Conservation (phyloP, 2,329 filamentous ascomycete genomes). For the Aspergillus sp. region DNA sequence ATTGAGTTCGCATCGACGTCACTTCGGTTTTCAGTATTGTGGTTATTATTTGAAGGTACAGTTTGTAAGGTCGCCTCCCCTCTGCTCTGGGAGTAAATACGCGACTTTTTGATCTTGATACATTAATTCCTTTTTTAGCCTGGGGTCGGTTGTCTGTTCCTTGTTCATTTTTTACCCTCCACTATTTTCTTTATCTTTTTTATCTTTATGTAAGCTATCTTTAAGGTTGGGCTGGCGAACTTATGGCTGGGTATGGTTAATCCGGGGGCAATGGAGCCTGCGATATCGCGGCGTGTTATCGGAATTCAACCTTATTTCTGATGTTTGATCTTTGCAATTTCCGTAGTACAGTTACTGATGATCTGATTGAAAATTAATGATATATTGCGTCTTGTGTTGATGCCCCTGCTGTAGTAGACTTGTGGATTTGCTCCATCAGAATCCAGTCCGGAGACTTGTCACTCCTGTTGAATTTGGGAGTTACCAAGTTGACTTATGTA, state of each 20-base stretch:
- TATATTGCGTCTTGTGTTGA: too few relatives aligned
- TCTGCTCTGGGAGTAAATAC: neutral
- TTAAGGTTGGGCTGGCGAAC: conserved; percentile 26
- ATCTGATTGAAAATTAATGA: neutral
- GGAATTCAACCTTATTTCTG: conserved; percentile 8
- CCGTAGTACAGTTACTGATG: too few relatives aligned
- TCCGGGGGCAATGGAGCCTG: conserved; percentile 17
- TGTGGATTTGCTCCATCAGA: too few relatives aligned
- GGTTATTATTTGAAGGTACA: conserved; percentile 1
- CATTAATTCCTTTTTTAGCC: conserved; percentile 2
- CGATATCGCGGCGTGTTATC: conserved; percentile 11
- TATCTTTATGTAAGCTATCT: conserved; percentile 19
- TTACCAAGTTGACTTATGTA: too few relatives aligned
- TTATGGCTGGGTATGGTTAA: conserved; percentile 23
- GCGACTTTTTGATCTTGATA: neutral
- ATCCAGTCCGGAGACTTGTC: too few relatives aligned
- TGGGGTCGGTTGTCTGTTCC: conserved; percentile 10
- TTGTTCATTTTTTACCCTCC: conserved; percentile 13
- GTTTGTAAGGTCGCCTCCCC: neutral
- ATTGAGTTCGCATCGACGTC: conserved; percentile 4
- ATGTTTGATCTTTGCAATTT: neutral
- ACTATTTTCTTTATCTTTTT: conserved; percentile 12
- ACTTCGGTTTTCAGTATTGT: conserved; percentile 1
- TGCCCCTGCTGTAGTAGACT: too few relatives aligned
- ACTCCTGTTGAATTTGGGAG: too few relatives aligned